A percentile compares a stretch with the other conserved stretches of the same genome.
Conservation (phyloP, 1,284 basidiomycete genomes). For the Irpex sp. region DNA sequence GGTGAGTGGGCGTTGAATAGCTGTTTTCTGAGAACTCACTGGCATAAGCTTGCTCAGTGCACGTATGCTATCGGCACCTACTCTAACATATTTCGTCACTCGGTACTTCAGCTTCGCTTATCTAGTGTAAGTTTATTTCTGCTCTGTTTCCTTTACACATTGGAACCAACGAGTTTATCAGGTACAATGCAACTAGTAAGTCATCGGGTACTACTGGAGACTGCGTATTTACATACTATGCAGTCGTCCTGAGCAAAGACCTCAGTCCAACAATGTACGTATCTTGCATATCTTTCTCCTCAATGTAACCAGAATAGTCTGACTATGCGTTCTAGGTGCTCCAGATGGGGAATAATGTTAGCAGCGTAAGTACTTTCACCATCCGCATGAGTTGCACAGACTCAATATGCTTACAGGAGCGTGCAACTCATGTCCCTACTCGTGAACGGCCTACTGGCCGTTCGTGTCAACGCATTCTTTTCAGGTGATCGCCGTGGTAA, state of each 20-base stretch:
- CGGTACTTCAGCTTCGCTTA: neutral
- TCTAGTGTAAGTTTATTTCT: neutral
- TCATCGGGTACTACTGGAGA: neutral
- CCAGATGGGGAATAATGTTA: neutral
- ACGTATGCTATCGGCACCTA: neutral
- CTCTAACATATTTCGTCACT: neutral
- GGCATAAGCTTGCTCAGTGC: neutral
- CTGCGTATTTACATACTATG: neutral
- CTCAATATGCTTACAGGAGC: neutral
- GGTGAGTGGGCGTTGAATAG: neutral
- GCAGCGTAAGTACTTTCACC: neutral
- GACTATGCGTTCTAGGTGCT: neutral
- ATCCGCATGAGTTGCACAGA: neutral
- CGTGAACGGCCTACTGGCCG: neutral
- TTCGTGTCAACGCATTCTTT: neutral
- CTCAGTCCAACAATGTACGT: neutral
- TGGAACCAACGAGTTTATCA: neutral
- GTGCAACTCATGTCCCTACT: neutral
- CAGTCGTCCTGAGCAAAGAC: neutral
- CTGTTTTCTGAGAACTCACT: neutral
- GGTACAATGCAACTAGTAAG: neutral
- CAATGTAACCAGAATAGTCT: neutral
- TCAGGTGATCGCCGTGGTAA: neutral
- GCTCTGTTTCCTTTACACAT: neutral
- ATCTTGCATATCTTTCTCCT: neutral